phyloP scores from a whole-genome alignment of 805 yeast species.

The Komagataella mondaviorum region DNA sequence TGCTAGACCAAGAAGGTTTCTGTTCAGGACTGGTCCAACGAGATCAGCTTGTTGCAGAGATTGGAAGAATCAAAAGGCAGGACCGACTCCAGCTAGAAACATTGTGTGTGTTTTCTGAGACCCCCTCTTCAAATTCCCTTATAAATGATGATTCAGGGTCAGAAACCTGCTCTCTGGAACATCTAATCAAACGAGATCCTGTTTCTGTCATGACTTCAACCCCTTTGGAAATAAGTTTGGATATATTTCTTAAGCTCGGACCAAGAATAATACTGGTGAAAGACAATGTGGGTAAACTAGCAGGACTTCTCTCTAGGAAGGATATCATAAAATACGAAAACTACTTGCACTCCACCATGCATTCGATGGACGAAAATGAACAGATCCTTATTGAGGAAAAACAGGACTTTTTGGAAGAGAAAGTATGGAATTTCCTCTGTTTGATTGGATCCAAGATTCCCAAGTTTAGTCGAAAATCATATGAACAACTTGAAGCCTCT shows the following conservation, averaged over 20 bases:
- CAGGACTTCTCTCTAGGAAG: constrained; percentile 76
- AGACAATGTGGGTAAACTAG: constrained; percentile 35
- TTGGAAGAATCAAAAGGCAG: constrained; percentile 12
- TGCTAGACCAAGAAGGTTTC: constrained; percentile 21
- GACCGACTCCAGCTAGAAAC: constrained; percentile 8
- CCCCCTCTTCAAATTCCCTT: constrained; percentile 3
- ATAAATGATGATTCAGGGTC: background rate
- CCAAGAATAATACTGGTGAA: constrained; percentile 64
- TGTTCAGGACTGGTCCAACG: constrained; percentile 33
- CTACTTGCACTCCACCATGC: constrained; percentile 12
- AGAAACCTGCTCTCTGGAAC: constrained; percentile 10
- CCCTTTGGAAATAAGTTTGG: constrained; percentile 47
- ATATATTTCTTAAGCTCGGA: constrained; percentile 66
- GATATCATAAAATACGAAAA: constrained; percentile 59
- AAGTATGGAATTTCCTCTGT: constrained; percentile 12
- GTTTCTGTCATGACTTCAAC: constrained; percentile 39
- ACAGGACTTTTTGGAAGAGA: constrained; percentile 9
- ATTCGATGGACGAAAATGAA: background rate
- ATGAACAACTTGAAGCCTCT: background rate
- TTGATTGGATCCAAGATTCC: constrained; percentile 2
- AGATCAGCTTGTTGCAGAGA: constrained; percentile 21
- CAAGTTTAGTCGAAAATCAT: constrained; percentile 6
- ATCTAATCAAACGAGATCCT: constrained; percentile 41
- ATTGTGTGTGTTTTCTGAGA: constrained; percentile 10
- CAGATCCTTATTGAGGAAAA: background rate